phyloP scores from a whole-genome alignment of 345 rosid genomes.

The Pistacia integerrima region DNA sequence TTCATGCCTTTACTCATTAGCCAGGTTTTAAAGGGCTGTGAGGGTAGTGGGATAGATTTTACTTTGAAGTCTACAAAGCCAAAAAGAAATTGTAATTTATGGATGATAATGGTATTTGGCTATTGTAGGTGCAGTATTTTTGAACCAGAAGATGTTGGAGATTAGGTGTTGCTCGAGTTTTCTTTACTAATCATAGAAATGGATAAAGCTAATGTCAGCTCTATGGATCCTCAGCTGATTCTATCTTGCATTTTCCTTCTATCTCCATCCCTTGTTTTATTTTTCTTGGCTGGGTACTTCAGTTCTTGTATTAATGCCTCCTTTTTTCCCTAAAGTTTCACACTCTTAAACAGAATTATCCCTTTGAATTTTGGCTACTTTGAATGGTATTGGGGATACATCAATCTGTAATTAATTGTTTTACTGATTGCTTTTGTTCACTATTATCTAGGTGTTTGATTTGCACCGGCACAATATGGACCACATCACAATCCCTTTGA shows the following conservation, averaged over 20 bases:
- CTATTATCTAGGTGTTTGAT: slow-evolving; percentile 68
- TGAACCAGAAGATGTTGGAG: background rate
- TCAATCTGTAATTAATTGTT: background rate
- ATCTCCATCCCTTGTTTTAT: background rate
- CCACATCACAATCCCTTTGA: slow-evolving; percentile 81
- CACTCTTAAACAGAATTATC: background rate
- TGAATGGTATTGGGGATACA: background rate
- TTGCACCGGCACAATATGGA: slow-evolving; percentile 96
- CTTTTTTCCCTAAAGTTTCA: background rate
- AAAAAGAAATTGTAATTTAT: background rate
- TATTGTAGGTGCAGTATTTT: background rate
- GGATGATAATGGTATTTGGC: background rate
- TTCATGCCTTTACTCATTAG: background rate
- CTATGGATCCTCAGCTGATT: background rate
- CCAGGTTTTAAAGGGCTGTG: too few relatives aligned
- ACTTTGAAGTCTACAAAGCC: too few relatives aligned
- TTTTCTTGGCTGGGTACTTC: slow-evolving; percentile 6
- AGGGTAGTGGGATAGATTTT: too few relatives aligned
- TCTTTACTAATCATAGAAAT: background rate
- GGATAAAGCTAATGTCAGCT: background rate
- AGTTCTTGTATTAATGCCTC: background rate
- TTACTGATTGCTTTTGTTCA: slow-evolving; percentile 7
- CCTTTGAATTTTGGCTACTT: background rate
- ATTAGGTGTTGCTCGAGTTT: background rate
- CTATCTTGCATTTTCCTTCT: background rate